These are phyloP conservation scores for Didymella pomorum DNA, from an alignment of 2,329 filamentous ascomycete species.

Conservation along the genomic window DNA sequence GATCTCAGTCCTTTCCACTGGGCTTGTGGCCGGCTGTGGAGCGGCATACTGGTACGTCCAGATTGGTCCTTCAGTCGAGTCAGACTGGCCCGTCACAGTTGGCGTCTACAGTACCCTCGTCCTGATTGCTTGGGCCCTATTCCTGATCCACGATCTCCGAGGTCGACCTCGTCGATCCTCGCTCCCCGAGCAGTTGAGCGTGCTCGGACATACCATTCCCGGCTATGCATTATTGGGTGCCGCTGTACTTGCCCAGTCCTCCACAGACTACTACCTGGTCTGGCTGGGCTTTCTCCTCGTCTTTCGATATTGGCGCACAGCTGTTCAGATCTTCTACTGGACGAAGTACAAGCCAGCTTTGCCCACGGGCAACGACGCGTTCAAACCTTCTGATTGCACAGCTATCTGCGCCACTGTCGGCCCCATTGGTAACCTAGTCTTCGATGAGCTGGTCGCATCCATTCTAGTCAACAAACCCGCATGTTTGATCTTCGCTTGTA, in stretches of 20 bases:
- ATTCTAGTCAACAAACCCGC: constrained; percentile 28
- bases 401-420: constrained; percentile 35
- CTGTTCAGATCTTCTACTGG: constrained; percentile 29
- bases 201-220: constrained; percentile 25
- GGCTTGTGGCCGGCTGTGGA: background rate
- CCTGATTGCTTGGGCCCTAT: constrained; percentile 12
- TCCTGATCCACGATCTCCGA: constrained; percentile 19
- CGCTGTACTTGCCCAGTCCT: constrained; percentile 2
- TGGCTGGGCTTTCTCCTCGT: constrained; percentile 26
- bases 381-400: constrained; percentile 25
- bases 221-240: constrained; percentile 17
- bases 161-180: background rate
- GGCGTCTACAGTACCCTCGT: background rate
- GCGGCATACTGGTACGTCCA: background rate
- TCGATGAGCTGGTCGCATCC: constrained; percentile 18
- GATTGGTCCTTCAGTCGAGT: background rate
- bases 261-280: constrained; percentile 13
- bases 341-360: constrained; percentile 24
- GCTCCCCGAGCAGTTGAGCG: constrained; percentile 1
- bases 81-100: background rate
- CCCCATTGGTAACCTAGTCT: constrained; percentile 16
- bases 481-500: constrained; percentile 30
- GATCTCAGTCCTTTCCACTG: background rate
- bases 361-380: background rate
- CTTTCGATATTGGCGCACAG: constrained; percentile 34